A percentile compares a stretch with the other conserved stretches of the same genome.
These are phyloP conservation scores for Papiliotrema fonsecae DNA, from an alignment of 1,284 basidiomycete species.

Conservation along the genomic window DNA sequence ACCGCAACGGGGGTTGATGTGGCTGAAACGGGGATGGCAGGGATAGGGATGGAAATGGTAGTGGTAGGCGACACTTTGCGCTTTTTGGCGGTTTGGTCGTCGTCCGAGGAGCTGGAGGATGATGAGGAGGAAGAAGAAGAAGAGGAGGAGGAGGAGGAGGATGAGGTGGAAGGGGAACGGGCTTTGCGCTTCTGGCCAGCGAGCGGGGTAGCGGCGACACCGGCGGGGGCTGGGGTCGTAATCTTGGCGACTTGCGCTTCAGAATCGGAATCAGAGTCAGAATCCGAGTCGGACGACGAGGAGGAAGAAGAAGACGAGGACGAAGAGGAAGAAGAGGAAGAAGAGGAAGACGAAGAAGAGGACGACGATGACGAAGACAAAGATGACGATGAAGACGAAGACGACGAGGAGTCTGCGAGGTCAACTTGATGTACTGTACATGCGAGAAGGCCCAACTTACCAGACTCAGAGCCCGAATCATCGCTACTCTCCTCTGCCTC, in stretches of 20 bases:
- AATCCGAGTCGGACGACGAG: constrained; percentile 6
- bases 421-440: no score
- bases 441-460: no score
- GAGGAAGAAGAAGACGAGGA: no score
- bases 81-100: constrained; percentile 28
- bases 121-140: constrained; percentile 33
- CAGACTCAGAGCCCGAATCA: constrained; percentile 6
- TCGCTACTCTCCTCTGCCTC: constrained; percentile 20
- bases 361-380: constrained; percentile 13
- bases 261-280: constrained; percentile 6
- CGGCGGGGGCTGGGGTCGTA: not conserved
- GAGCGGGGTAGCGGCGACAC: not conserved
- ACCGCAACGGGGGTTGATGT: constrained; percentile 11
- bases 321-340: constrained; percentile 15
- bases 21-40: constrained; percentile 16
- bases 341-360: constrained; percentile 7
- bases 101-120: constrained; percentile 20
- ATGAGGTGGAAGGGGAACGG: constrained; percentile 6
- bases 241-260: constrained; percentile 3
- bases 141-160: constrained; percentile 14
- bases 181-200: constrained; percentile 13
- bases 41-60: constrained; percentile 20
- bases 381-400: constrained; percentile 9
- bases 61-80: constrained; percentile 38
- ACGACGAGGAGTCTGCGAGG: constrained; percentile 1